Evolutionary conservation across 1,284 basidiomycete species (phyloP).

Genomic region (Sanghuangporus sanghuang): DNA sequence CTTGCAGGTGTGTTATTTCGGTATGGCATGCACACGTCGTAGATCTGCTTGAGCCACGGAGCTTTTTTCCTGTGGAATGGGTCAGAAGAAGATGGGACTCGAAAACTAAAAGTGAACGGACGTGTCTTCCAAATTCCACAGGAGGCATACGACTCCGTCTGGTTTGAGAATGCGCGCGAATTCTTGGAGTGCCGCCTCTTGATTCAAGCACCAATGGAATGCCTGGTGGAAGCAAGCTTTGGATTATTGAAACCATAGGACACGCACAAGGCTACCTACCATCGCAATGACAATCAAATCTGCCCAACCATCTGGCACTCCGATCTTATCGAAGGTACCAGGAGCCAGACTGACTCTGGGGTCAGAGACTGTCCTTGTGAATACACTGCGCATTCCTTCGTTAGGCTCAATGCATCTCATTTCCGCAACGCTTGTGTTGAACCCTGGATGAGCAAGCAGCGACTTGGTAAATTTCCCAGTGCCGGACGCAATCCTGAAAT

Average conservation of each 20-base stretch:
- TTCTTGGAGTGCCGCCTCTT: slow-evolving; percentile 55
- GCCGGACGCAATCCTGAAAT: slow-evolving; percentile 31
- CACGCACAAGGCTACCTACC: slow-evolving; percentile 32
- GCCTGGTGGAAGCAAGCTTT: slow-evolving; percentile 40
- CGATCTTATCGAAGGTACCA: slow-evolving; percentile 61
- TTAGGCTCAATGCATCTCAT: slow-evolving; percentile 69
- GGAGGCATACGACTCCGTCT: slow-evolving; percentile 52
- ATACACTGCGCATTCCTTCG: slow-evolving; percentile 62
- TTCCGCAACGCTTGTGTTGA: slow-evolving; percentile 41
- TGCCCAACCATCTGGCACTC: slow-evolving; percentile 59
- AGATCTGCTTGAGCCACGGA: not conserved
- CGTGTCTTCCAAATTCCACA: slow-evolving; percentile 68
- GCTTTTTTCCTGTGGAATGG: not conserved
- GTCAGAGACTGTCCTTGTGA: slow-evolving; percentile 46
- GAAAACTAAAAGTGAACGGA: slow-evolving; percentile 55
- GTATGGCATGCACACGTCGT: not conserved
- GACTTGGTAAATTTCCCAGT: slow-evolving; percentile 79
- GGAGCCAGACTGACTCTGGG: slow-evolving; percentile 43
- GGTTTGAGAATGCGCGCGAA: slow-evolving; percentile 70
- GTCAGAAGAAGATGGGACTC: slow-evolving; percentile 40
- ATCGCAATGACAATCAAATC: slow-evolving; percentile 74
- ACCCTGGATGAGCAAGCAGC: slow-evolving; percentile 56
- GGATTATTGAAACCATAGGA: not conserved
- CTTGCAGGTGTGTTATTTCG: not conserved
- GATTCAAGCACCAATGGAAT: slow-evolving; percentile 79